Percentiles rank a stretch among this genome's conserved stretches.
phyloP scores from a whole-genome alignment of 306 rosid species.

The Trichosanthes truncata region DNA sequence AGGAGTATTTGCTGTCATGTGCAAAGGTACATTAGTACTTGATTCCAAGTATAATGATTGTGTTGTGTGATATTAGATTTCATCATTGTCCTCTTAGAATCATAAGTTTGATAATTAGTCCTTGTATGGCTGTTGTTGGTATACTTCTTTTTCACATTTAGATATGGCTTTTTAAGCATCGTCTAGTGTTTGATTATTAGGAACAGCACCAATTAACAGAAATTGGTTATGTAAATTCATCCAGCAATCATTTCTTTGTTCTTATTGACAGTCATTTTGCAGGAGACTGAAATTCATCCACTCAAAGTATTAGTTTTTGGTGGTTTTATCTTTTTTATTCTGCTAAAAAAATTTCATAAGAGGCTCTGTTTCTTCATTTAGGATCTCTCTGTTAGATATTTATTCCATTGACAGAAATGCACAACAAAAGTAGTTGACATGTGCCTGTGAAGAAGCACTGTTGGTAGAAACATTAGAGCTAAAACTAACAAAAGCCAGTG shows the following conservation, averaged over 20 bases:
- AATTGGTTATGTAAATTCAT: not conserved
- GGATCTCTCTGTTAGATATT: not conserved
- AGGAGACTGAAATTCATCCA: not conserved
- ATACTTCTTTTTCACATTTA: not conserved
- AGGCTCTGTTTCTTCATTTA: not conserved
- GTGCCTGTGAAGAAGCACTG: not conserved
- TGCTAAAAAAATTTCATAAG: not conserved
- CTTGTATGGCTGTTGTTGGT: not conserved
- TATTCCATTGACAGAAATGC: not conserved
- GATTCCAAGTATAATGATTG: not conserved
- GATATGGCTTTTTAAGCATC: not conserved
- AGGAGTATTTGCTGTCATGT: not conserved
- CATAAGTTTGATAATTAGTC: not conserved
- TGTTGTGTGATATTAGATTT: not conserved
- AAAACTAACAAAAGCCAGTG: not conserved
- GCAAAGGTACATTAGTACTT: not conserved
- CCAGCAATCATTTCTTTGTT: not conserved
- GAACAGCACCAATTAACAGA: not conserved
- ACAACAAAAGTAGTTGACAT: not conserved
- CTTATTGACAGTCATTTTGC: not conserved
- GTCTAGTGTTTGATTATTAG: not conserved
- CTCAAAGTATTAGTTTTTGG: not conserved
- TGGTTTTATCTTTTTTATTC: not conserved
- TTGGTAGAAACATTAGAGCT: not conserved
- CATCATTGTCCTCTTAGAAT: not conserved